Base-by-base conservation (phyloP, 176 grass and related monocot genomes). In the Phyllostachys edulis region DNA sequence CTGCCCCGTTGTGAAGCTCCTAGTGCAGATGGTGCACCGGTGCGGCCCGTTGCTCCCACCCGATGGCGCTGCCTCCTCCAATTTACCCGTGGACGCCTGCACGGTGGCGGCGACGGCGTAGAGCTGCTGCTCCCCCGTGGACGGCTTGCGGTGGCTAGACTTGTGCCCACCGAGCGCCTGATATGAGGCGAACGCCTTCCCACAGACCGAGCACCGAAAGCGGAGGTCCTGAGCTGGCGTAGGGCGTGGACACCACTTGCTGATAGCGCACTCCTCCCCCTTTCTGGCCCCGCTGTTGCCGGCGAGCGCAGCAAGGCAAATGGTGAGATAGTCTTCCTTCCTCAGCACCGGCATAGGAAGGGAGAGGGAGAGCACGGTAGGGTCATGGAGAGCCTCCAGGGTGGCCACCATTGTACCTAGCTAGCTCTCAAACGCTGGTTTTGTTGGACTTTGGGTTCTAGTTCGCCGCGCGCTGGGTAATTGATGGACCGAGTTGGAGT, bases 131-230 rank as follows among this genome's bases (percentile, higher is more conserved):
- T 78, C 66, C 11, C 38, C 73, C 8, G 79, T 61, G 1, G 79
- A 50, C 13, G 79, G 87, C 60, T 82, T 84, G 14, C 94, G 94
- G 87, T 97, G 94, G 87, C 94, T 97, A 5, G 94, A 97, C 77
- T 97, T 97, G 90, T 97, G 94, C 1, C 94, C 94, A 5, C 94
- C 94, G 40, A 97, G 83, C 23, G 94, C 94, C 82, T 97, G 94
- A 80, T 94, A 94, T 13, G 94, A 94, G 44, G 79, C 52, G 77
- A 97, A 97, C 11, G 87, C 83, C 81, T 94, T 97, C 18, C 92
- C 90, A 54, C 94, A 97, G 61, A 94, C 76, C 2, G 92, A 55
- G 80, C 94, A 97, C 65, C 50, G 85, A 82, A 93, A 94, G 4
- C 73, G 55, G 7, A 78, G 89, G 63, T 93, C 90, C 72, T 90